Evolutionary conservation across 1,139 yeast species (phyloP), one percentile per base, ranked within the genome.

Genomic region (Hyphopichia khmerensis): DNA sequence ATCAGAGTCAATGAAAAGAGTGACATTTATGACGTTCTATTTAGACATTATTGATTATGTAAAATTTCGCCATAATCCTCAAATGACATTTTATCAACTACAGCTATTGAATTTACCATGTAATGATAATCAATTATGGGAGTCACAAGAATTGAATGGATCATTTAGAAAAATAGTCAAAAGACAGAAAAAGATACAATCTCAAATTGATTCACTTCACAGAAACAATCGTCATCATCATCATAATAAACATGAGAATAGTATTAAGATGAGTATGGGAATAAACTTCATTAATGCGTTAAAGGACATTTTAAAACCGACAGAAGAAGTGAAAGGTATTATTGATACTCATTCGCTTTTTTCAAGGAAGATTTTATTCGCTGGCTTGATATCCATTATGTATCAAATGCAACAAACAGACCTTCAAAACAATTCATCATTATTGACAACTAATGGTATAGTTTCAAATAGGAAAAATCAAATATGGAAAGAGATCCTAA

Each of bases 31-130:
- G 77, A 88, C 93, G 3, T 88, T 88, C 59, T 84, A 84, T 53
- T 69, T 86, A 55, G 96, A 88, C 59, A 82, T 85, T 1, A 75
- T 84, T 19, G 95, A 88, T 62, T 87, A 89, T n/a, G 78, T 86
- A 29, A 77, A 87, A 42, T 87, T 86, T 63, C 86, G 95, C 5
- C 95, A 88, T 60, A 76, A 82, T 34, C 75, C 86, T 32, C 79
- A 80, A 36, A 71, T 88, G 36, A 75, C 82, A 43, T 84, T 88
- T 27, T 85, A 82, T 55, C 90, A 88, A 53, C 71, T 89, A 39
- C 90, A 89, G 54, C 64, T 84, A 47, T 75, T 83, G 42, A 67
- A 57, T 36, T 67, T 88, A 56, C 96, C 96, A 0, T 88, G 95
- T 56, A 82, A 84, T 44, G 96, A 88, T 54, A 79, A 74, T 19